A percentile compares a stretch with the other conserved stretches of the same genome.
Conservation (phyloP, 2,329 filamentous ascomycete genomes). For the Geoglossum cookeanum region DNA sequence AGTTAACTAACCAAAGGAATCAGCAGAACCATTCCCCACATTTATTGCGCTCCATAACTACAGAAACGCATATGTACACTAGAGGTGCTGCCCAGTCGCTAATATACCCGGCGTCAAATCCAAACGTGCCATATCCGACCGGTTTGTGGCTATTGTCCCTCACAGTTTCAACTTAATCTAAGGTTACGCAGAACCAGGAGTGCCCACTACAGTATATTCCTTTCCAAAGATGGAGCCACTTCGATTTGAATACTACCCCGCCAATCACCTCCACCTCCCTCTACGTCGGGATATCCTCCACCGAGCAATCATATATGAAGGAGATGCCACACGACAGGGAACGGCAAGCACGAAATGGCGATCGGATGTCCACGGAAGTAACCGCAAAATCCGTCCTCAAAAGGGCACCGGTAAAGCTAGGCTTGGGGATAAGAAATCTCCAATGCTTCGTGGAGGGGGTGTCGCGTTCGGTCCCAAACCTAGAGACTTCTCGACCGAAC, state of each 20-base stretch:
- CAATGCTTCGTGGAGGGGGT: constrained; percentile 67
- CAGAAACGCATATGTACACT: background rate
- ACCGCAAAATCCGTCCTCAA: constrained; percentile 63
- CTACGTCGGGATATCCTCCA: constrained; percentile 83
- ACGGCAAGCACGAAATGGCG: constrained; percentile 71
- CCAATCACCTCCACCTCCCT: constrained; percentile 70
- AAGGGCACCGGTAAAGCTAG: constrained; percentile 74
- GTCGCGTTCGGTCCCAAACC: constrained; percentile 81
- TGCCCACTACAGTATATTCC: constrained; percentile 69
- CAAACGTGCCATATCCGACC: background rate
- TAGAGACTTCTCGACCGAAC: constrained; percentile 67
- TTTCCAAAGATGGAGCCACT: constrained; percentile 81
- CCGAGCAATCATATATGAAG: constrained; percentile 81
- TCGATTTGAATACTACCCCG: constrained; percentile 56
- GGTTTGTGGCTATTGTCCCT: background rate
- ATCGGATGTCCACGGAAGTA: constrained; percentile 65
- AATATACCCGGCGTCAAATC: background rate
- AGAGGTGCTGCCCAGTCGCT: background rate
- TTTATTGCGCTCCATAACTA: constrained; percentile 1
- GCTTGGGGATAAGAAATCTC: constrained; percentile 61
- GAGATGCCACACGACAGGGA: constrained; percentile 70
- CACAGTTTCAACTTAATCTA: background rate
- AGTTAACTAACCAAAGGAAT: background rate
- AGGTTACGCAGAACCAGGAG: constrained; percentile 26
- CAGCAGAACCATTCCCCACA: background rate